Conservation (phyloP, 768 basidiomycete genomes). For the Boletus tomentosulus region DNA sequence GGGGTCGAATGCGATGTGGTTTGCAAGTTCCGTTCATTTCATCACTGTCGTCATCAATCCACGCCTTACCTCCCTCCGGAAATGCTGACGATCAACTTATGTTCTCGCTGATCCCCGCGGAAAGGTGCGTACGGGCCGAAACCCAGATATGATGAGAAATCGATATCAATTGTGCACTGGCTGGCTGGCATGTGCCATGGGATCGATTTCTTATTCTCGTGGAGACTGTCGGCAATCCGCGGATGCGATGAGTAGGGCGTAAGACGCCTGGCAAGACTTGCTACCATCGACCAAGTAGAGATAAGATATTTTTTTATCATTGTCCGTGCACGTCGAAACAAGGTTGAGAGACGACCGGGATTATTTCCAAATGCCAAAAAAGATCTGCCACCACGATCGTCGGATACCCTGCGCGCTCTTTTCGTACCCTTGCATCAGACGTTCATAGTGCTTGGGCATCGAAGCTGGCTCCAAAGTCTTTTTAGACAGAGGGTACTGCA, state of each 20-base stretch:
- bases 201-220: background rate
- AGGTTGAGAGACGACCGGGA: background rate
- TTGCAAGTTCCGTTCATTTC: conserved; percentile 1
- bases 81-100: background rate
- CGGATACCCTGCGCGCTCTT: conserved; percentile 74
- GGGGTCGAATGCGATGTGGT: background rate
- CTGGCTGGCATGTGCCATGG: background rate
- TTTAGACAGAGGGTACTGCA: conserved; percentile 62
- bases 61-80: background rate
- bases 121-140: background rate
- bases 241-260: background rate
- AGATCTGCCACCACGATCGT: conserved; percentile 81
- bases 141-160: background rate
- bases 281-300: background rate
- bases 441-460: conserved; percentile 67
- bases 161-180: background rate
- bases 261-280: background rate
- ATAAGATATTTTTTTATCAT: background rate
- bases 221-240: background rate
- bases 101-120: conserved; percentile 2
- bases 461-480: conserved; percentile 66
- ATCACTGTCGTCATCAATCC: background rate
- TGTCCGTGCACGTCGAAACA: background rate
- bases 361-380: conserved; percentile 64
- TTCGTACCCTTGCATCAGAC: conserved; percentile 68